Evolutionary conservation across 2,329 filamentous ascomycete genomes (phyloP), one percentile per base, ranked within the genome.

Genomic region (Arthroderma sp.): DNA sequence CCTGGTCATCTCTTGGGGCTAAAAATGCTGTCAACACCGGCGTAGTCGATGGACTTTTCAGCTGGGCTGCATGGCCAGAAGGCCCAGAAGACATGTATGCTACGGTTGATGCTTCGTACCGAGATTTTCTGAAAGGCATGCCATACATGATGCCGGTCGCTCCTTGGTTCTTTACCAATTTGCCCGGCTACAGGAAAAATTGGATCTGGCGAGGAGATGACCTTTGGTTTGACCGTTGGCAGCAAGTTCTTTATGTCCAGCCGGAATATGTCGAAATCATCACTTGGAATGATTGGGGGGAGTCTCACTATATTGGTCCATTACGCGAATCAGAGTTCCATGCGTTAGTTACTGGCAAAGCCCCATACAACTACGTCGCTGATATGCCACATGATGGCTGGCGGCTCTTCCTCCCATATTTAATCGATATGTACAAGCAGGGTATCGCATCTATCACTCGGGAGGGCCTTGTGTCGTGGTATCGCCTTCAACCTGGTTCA

Each of bases 241-340:
- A 66, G 42, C 66, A 77, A 47, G 66, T 73, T 1, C 51, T 75
- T 15, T 61, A 68, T 1, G 47, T 77, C 0, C 53, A 66, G 44
- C 73, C 75, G 0, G 64, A 71, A 28, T 73, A 69, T 40, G 68
- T 78, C 33, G 66, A 71, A 57, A 72, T 77, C 38, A 68, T 76
- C 37, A 72, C 71, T n/a, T 77, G 73, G 73, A 77, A 77, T 50
- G 75, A 79, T 52, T 78, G 68, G 48, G 75, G 75, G 33, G 75
- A 78, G 55, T 71, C 73, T 1, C 73, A 75, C 57, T 77, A 78
- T 53, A 72, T 76, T 50, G 68, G 67, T 29, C 68, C 72, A 0
- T 54, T 73, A 9, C 9, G 32, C 15, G 15, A 22, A 22, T 22
- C 15, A 22, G 15, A 22, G 15, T 22, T 22, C 15, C 15, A 22